Evolutionary conservation across 202 grass and related monocot genomes (phyloP).

Genomic region (Brachypodium distachyon): DNA sequence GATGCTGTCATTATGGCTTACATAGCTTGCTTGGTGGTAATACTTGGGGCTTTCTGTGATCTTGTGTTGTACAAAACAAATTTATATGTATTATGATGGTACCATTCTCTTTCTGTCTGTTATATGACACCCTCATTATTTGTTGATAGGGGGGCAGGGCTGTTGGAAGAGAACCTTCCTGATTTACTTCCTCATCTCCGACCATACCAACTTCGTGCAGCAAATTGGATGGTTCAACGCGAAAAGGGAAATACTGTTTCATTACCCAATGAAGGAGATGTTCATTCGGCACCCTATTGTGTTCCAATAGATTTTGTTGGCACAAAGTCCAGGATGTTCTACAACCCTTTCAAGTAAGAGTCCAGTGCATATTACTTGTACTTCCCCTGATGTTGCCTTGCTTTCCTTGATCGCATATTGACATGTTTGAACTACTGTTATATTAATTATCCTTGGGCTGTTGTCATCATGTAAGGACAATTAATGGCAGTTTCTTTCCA

Average conservation of each 20-base stretch:
- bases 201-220: conserved; percentile 90
- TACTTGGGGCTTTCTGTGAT: neutral
- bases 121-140: conserved; percentile 10
- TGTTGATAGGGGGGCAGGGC: conserved; percentile 40
- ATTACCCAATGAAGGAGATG: conserved; percentile 11
- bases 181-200: conserved; percentile 79
- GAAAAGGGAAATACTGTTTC: conserved; percentile 45
- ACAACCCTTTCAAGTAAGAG: conserved; percentile 98
- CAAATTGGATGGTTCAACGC: conserved; percentile 88
- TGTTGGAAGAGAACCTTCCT: conserved; percentile 55
- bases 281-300: conserved; percentile 60
- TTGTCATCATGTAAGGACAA: neutral
- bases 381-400: neutral
- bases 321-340: conserved; percentile 78
- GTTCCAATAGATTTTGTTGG: conserved; percentile 65
- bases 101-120: conserved; percentile 4
- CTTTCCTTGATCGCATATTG: conserved; percentile 4
- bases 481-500: neutral
- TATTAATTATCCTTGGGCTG: conserved; percentile 1
- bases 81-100: neutral
- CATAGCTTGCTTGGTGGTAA: neutral
- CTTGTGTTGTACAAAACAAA: neutral
- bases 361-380: neutral
- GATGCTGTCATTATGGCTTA: neutral
- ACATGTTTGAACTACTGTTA: neutral